Evolutionary conservation across 1,284 basidiomycete species (phyloP).

Genomic region (Pseudozyma tsukubaensis): DNA sequence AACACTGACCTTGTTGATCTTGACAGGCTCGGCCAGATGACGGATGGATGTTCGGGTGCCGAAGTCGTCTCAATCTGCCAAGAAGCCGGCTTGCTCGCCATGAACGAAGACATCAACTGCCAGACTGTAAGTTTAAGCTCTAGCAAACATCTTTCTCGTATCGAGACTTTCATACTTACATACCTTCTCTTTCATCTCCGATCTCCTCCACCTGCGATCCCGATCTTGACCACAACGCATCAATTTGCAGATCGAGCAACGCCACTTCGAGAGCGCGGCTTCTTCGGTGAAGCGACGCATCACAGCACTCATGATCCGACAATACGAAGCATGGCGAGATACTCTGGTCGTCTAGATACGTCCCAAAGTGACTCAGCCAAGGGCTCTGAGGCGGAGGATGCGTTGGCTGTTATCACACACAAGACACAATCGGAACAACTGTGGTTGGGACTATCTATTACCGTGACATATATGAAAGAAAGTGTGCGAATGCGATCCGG

Average conservation of each 20-base stretch:
- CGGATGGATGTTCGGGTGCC: constrained; percentile 92
- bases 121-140: constrained; percentile 74
- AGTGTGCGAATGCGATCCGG: constrained; percentile 3
- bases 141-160: not conserved
- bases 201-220: not conserved
- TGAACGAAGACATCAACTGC: constrained; percentile 85
- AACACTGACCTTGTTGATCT: constrained; percentile 77
- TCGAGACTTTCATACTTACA: not conserved
- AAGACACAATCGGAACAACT: not conserved
- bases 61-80: constrained; percentile 93
- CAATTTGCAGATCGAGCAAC: constrained; percentile 77
- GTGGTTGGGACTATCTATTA: constrained; percentile 1
- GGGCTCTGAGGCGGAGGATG: no score
- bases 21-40: constrained; percentile 77
- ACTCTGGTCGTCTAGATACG: constrained; percentile 38
- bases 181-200: no score
- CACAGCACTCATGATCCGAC: constrained; percentile 77
- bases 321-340: constrained; percentile 57
- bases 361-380: not conserved
- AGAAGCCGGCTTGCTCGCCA: constrained; percentile 91
- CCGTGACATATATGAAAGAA: constrained; percentile 12
- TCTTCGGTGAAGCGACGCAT: constrained; percentile 82
- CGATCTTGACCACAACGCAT: not conserved
- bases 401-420: no score
- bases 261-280: constrained; percentile 82